Evolutionary conservation across 2,329 filamentous ascomycete species (phyloP).

Genomic region (Alternaria atra): DNA sequence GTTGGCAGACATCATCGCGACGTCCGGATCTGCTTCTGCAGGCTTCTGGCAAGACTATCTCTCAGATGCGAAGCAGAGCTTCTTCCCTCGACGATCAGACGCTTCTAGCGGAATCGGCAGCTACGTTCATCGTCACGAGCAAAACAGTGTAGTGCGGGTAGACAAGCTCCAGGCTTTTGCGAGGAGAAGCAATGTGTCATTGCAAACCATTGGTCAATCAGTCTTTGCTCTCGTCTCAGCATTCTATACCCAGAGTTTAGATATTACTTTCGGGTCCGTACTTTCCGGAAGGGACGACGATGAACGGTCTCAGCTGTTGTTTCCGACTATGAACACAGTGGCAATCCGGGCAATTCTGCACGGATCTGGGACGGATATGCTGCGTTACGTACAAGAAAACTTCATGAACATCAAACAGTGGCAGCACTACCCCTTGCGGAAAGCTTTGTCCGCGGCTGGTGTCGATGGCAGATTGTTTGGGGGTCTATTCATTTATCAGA

Average conservation of each 20-base stretch:
- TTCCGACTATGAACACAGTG: constrained; percentile 93
- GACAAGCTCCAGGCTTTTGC: constrained; percentile 67
- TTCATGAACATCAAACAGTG: constrained; percentile 72
- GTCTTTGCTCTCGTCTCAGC: constrained; percentile 79
- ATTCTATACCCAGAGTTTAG: constrained; percentile 68
- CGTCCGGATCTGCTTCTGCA: constrained; percentile 58
- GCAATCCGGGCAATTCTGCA: constrained; percentile 77
- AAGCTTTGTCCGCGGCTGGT: constrained; percentile 66
- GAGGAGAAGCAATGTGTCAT: constrained; percentile 70
- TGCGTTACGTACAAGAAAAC: constrained; percentile 77
- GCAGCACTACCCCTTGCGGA: constrained; percentile 80
- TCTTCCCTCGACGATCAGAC: constrained; percentile 48
- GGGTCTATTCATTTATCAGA: constrained; percentile 73
- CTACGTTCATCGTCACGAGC: constrained; percentile 57
- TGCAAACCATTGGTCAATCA: constrained; percentile 79
- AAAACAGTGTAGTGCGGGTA: constrained; percentile 54
- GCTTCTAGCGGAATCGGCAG: constrained; percentile 4
- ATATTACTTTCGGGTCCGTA: constrained; percentile 83
- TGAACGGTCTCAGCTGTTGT: constrained; percentile 72
- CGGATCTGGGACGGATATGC: constrained; percentile 69
- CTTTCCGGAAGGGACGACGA: constrained; percentile 84
- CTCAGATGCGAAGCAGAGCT: constrained; percentile 56
- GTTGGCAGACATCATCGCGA: constrained; percentile 63
- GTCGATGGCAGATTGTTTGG: constrained; percentile 65
- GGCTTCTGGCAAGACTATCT: constrained; percentile 79